Evolutionary conservation across 208 protist species (phyloP), one percentile per base, ranked within the genome.

Genomic region (Leishmania aethiopica): DNA sequence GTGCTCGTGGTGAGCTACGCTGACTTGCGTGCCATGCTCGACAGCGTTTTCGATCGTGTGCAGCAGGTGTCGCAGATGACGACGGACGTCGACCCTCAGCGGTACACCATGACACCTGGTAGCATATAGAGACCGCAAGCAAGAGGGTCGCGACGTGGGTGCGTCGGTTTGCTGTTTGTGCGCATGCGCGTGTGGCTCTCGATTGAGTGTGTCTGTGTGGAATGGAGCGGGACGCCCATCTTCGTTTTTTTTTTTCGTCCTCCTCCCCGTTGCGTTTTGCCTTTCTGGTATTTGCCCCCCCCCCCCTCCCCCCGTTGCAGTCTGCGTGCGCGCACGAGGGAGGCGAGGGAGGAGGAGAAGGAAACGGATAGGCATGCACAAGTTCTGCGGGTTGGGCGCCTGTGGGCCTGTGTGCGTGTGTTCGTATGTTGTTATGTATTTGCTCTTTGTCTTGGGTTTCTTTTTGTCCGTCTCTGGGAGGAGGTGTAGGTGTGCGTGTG

Each of bases 1-100:
- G 89, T 99, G 25, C 83, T 99, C 10, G 96, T 99, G 17, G 94
- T 99, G 81, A 95, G 89, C 79, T 99, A 98, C 90, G 93, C 92
- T n/a, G 97, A 99, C 82, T 81, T 99, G 15, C 98, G 97, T 67
- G 75, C 83, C 60, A 96, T 91, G 81, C 89, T 96, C 57, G 96
- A 99, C 28, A 86, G 75, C 45, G 84, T 92, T 49, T 99, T 99
- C 82, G 87, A 93, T 25, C 96, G 98, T 45, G 85, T 99, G 69
- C 89, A 96, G 81, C 89, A 90, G 70, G 83, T 86, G 45, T 71
- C 85, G 35, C 84, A 84, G 75, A 79, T 84, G 78, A 84, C 81
- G n/a, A 88, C 70, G 22, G 88, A 88, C 45, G 78, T 88, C 25
- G 84, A 88, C 25, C 82, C 71, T 25, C 79, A 81, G 60, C 49